Evolutionary conservation across 208 protist species (phyloP).

Genomic region (Blastocrithidia nonstop): DNA sequence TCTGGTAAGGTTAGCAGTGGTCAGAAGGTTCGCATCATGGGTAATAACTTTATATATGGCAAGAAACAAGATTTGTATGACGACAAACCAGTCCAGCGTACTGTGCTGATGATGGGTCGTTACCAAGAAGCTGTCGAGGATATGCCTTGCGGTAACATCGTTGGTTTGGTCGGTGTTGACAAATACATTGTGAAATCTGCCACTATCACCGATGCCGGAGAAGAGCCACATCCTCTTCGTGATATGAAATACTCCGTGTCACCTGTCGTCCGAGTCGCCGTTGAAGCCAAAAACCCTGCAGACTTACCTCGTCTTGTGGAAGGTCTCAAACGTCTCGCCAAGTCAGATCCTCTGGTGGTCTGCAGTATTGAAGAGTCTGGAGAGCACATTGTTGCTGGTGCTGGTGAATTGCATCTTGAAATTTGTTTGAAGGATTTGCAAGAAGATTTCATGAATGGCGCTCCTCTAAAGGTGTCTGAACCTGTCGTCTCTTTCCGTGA

Average conservation of each 20-base stretch:
- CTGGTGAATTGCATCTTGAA: slow-evolving; percentile 98
- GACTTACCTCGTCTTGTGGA: slow-evolving; percentile 97
- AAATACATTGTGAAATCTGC: slow-evolving; percentile 98
- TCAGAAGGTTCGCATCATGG: slow-evolving; percentile 97
- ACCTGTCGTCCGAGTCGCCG: slow-evolving; percentile 95
- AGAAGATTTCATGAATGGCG: slow-evolving; percentile 93
- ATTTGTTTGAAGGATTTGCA: slow-evolving; percentile 99
- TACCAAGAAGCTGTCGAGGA: slow-evolving; percentile 93
- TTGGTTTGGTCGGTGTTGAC: slow-evolving; percentile 97
- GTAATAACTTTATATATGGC: slow-evolving; percentile 95
- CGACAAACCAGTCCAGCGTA: slow-evolving; percentile 51
- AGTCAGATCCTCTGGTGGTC: slow-evolving; percentile 93
- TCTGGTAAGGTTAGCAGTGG: slow-evolving; percentile 94
- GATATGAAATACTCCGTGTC: slow-evolving; percentile 99
- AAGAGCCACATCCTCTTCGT: slow-evolving; percentile 30
- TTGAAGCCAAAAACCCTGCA: slow-evolving; percentile 93
- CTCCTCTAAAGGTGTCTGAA: slow-evolving; percentile 91
- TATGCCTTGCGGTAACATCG: slow-evolving; percentile 97
- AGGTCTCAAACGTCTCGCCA: slow-evolving; percentile 95
- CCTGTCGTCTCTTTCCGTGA: slow-evolving; percentile 98
- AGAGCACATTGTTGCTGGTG: slow-evolving; percentile 98
- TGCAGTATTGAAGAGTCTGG: slow-evolving; percentile 93
- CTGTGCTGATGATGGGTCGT: slow-evolving; percentile 82
- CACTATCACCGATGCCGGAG: slow-evolving; percentile 90
- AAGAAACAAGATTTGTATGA: slow-evolving; percentile 95